phyloP scores from a whole-genome alignment of 768 basidiomycete genomes.

The Rhodotorula babjevae region DNA sequence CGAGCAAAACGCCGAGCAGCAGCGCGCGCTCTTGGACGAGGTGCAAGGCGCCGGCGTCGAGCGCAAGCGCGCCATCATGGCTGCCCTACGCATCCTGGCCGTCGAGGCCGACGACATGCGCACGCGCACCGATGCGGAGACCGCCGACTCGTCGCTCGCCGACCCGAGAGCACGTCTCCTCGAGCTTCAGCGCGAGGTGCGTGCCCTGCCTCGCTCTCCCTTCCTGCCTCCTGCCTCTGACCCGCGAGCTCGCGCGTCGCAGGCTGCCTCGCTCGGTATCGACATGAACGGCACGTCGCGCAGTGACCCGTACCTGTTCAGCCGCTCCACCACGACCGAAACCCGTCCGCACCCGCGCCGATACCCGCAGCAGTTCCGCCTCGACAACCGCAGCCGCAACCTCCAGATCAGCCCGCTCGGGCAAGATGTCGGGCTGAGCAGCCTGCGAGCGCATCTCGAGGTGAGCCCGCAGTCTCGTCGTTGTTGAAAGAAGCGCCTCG shows the following conservation, averaged over 20 bases:
- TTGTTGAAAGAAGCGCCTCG: too few relatives aligned
- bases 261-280: not conserved
- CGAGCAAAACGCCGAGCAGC: slow-evolving; percentile 77
- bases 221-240: too few relatives aligned
- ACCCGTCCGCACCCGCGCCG: too few relatives aligned
- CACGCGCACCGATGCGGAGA: not conserved
- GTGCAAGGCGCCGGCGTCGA: slow-evolving; percentile 54
- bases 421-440: rapidly evolving
- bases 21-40: slow-evolving; percentile 74
- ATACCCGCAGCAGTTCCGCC: not conserved
- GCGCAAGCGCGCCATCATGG: slow-evolving; percentile 71
- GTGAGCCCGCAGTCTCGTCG: not conserved
- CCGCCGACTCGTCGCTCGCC: too few relatives aligned
- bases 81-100: slow-evolving; percentile 65
- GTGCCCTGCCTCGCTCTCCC: not conserved
- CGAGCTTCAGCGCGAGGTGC: not conserved
- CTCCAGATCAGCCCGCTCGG: not conserved
- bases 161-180: not conserved
- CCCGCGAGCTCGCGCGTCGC: not conserved
- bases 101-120: slow-evolving; percentile 59
- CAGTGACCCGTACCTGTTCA: too few relatives aligned
- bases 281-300: too few relatives aligned
- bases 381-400: not conserved
- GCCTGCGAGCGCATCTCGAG: not conserved
- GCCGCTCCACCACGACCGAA: not conserved